Evolutionary conservation across 352 stramenopile genomes (phyloP), one percentile per base, ranked within the genome.

Genomic region (Globisporangium okanoganense): DNA sequence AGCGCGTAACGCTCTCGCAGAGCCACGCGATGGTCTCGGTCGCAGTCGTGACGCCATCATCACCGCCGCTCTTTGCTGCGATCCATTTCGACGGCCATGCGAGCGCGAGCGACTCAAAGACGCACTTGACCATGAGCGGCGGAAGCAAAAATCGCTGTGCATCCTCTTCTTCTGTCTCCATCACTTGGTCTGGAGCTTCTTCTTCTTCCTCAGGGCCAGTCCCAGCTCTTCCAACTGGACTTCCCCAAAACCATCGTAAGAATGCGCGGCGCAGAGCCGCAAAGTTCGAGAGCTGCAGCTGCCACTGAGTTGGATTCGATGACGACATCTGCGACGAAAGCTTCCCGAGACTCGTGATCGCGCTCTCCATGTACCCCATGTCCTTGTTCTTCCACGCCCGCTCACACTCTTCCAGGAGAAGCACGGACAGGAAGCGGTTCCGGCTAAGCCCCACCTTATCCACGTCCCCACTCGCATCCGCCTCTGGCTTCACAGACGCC

Each of bases 321-420:
- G 38, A 22, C 38, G 38, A 61, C 41, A 87, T 48, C 25, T 72
- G 63, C 5, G 67, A 58, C 14, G 79, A 75, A 31, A 92, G 73
- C 22, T 61, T 73, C 1, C 75, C 76, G 20, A 94, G 56, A 45
- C 74, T 86, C 13, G 71, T 38, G 22, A 94, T 66, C 2, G 73
- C 79, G 49, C 78, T 89, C 44, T 94, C 85, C 10, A 92, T 66
- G 36, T 94, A 94, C 35, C 75, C 71, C 20, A 87, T 66, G 43
- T 94, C 82, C 9, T 72, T 60, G 58, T 86, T 85, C 47, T 74
- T 79, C 71, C 72, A 85, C 16, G 80, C 82, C 2, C 85, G 80
- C 62, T 78, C 68, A 65, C 73, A 80, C 51, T 94, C 85, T 5
- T 76, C 64, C n/a, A 82, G 18, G 22, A 92, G 62, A 33, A 92